Percentiles rank a stretch among this genome's conserved stretches.
Conservation (phyloP, 2,329 filamentous ascomycete genomes). For the Epichloe gansuensis region DNA sequence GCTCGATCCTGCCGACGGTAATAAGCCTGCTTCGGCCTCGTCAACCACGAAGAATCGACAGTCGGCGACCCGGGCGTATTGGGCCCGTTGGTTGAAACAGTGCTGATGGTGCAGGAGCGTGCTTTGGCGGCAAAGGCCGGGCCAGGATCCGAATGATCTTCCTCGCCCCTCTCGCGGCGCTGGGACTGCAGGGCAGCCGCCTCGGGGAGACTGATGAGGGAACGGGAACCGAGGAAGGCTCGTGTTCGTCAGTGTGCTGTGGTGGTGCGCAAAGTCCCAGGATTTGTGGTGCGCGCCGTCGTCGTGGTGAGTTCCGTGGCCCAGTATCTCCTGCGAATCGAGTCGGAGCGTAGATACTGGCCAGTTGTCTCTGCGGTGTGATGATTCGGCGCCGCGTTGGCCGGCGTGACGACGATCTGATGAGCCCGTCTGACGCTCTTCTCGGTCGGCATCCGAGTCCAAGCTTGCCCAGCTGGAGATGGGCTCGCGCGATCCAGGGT, state of each 20-base stretch:
- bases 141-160: conserved; percentile 23
- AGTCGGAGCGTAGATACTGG: neutral
- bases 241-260: conserved; percentile 12
- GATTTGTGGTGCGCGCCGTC: neutral
- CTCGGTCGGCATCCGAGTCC: conserved; percentile 13
- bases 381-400: neutral
- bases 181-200: conserved; percentile 23
- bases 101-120: conserved; percentile 20
- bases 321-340: conserved; percentile 6
- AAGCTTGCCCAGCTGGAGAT: conserved; percentile 21
- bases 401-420: neutral
- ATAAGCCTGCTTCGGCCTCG: neutral
- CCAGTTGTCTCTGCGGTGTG: neutral
- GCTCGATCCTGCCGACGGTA: neutral
- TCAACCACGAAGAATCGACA: conserved; percentile 4
- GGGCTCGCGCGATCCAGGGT: conserved; percentile 13
- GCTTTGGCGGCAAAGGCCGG: conserved; percentile 17
- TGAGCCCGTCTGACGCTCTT: neutral
- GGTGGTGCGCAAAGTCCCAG: conserved; percentile 10
- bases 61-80: conserved; percentile 15
- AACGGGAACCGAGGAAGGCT: conserved; percentile 20
- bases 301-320: neutral
- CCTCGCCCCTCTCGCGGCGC: conserved; percentile 22
- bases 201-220: conserved; percentile 24
- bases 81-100: conserved; percentile 15